Percentiles rank a stretch among this genome's conserved stretches.
These are phyloP conservation scores for Ophiostoma sp. DNA, from an alignment of 2,329 filamentous ascomycete genomes.

Conservation along the genomic window DNA sequence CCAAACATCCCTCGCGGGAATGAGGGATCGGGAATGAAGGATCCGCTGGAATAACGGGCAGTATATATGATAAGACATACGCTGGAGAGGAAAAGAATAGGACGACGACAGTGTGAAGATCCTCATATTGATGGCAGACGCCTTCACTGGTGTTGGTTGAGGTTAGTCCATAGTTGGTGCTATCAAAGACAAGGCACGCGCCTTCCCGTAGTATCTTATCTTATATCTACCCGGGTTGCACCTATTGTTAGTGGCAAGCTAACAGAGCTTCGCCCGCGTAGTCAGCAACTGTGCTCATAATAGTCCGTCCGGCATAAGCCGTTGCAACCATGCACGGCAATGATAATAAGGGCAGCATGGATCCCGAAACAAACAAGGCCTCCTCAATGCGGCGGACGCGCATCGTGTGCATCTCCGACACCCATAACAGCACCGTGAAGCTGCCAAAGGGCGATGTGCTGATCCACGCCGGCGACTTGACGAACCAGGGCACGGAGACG, in stretches of 20 bases:
- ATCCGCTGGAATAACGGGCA: too few species aligned
- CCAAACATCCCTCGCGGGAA: too few species aligned
- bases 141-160: too few species aligned
- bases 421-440: slow-evolving; percentile 60
- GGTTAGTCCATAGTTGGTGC: background rate
- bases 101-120: too few species aligned
- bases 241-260: background rate
- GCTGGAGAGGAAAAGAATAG: too few species aligned
- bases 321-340: background rate
- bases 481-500: slow-evolving; percentile 60
- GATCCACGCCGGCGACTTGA: slow-evolving; percentile 71
- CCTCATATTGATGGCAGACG: too few species aligned
- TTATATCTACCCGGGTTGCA: background rate
- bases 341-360: background rate
- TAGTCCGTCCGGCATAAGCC: background rate
- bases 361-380: too few species aligned
- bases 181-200: slow-evolving; percentile 2
- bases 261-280: background rate
- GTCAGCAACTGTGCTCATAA: background rate
- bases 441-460: slow-evolving; percentile 68
- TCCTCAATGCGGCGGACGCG: slow-evolving; percentile 44
- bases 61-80: too few species aligned
- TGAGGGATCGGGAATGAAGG: too few species aligned
- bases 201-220: background rate
- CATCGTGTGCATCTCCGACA: slow-evolving; percentile 72